Conservation (phyloP, 2,329 filamentous ascomycete species). For the Aureobasidium sp. region DNA sequence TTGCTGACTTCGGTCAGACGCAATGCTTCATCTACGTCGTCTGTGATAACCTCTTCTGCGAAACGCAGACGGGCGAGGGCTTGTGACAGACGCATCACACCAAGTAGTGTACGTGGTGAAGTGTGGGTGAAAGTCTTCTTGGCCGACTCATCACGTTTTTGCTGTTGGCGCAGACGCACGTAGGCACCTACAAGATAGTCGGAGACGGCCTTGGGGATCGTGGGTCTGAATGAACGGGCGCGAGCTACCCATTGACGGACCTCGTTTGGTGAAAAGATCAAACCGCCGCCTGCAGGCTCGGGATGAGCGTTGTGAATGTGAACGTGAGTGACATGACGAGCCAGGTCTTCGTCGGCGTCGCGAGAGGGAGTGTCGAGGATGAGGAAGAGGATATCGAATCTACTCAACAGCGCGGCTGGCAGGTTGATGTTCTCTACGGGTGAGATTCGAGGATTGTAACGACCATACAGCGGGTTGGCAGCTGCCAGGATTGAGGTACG, state of each 20-base stretch:
- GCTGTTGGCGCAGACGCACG: conserved; percentile 84
- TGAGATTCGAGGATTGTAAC: conserved; percentile 95
- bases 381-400: conserved; percentile 95
- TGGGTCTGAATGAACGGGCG: conserved; percentile 80
- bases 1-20: conserved; percentile 90
- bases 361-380: conserved; percentile 90
- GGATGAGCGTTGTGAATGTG: conserved; percentile 96
- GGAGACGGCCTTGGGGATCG: conserved; percentile 74
- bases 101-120: conserved; percentile 85
- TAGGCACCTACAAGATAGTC: conserved; percentile 98
- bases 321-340: conserved; percentile 90
- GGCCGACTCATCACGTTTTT: conserved; percentile 82
- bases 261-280: conserved; percentile 88
- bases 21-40: conserved; percentile 93
- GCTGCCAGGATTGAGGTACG: conserved; percentile 92
- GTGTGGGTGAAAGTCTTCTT: conserved; percentile 93
- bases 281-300: conserved; percentile 54
- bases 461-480: conserved; percentile 93
- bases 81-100: conserved; percentile 86
- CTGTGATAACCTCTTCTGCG: conserved; percentile 72
- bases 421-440: conserved; percentile 99
- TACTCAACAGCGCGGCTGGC: conserved; percentile 89
- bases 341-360: conserved; percentile 85
- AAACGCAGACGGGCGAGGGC: conserved; percentile 89
- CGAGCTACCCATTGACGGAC: conserved; percentile 94